Evolutionary conservation across 805 yeast species (phyloP).

Genomic region (Candida coquimbonensis): DNA sequence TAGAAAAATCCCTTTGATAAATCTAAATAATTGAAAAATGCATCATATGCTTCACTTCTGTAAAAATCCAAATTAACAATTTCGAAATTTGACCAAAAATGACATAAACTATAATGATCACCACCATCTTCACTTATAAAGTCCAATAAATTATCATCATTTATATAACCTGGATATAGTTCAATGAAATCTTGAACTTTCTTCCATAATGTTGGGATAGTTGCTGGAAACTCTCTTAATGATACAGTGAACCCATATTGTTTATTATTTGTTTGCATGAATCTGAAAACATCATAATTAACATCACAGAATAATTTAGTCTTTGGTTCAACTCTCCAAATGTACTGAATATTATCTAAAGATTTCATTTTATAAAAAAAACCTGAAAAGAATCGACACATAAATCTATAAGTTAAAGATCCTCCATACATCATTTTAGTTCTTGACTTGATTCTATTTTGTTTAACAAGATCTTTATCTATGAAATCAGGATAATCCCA

Average conservation of each 20-base stretch:
- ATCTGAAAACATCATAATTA: slow-evolving; percentile 49
- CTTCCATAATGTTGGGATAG: slow-evolving; percentile 71
- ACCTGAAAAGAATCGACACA: slow-evolving; percentile 76
- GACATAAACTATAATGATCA: slow-evolving; percentile 62
- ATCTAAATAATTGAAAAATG: slow-evolving; percentile 59
- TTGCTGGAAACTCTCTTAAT: slow-evolving; percentile 63
- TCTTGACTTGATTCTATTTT: slow-evolving; percentile 24
- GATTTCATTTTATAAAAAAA: slow-evolving; percentile 42
- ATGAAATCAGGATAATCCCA: slow-evolving; percentile 44
- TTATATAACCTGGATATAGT: slow-evolving; percentile 36
- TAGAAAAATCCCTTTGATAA: slow-evolving; percentile 71
- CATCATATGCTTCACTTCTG: slow-evolving; percentile 48
- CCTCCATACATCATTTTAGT: slow-evolving; percentile 38
- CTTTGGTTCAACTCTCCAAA: slow-evolving; percentile 57
- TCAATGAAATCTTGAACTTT: slow-evolving; percentile 58
- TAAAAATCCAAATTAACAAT: slow-evolving; percentile 66
- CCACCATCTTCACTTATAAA: slow-evolving; percentile 62
- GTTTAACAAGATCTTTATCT: slow-evolving; percentile 28
- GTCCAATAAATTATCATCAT: slow-evolving; percentile 47
- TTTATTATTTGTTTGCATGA: slow-evolving; percentile 54
- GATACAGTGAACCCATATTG: slow-evolving; percentile 74
- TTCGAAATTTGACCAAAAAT: slow-evolving; percentile 79
- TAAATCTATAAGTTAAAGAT: slow-evolving; percentile 45
- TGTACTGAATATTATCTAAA: slow-evolving; percentile 42
- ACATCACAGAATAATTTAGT: slow-evolving; percentile 51